Evolutionary conservation across 2,329 filamentous ascomycete genomes (phyloP), one percentile per base, ranked within the genome.

Genomic region (Xylaria sp.): DNA sequence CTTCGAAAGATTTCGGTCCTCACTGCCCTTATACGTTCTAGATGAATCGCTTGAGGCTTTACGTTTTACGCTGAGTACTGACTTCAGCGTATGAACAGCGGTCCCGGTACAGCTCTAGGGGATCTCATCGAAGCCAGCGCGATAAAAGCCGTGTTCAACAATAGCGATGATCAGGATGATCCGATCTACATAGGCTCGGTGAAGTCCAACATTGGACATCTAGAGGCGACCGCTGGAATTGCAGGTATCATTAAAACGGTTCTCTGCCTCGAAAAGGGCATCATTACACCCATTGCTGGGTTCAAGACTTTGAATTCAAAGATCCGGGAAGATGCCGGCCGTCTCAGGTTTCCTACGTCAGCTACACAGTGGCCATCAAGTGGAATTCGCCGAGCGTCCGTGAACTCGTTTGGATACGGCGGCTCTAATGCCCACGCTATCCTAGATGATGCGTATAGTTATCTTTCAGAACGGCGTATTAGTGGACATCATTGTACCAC

Each of bases 331-430:
- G 18, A 39, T 9, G n/a, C 2, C n/a, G 8, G 34, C 6, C 50
- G n/a, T 20, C 23, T 52, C 1, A 4, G 10, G 23, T 25, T 52
- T 13, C 25, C 20, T n/a, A 52, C 12, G 15, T 32, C 50, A 25
- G 7, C 50, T 52, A 28, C 9, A 28, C 18, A 20, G 6, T 39
- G 54, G 32, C 34, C 34, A 1, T 4, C 6, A 37, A 20, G 13
- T 44, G 52, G 32, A 2, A 10, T 39, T 6, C 52, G 32, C 5
- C 61, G 74, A 25, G 73, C 71, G 0, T 74, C 72, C 13, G 71
- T 76, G 23, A 76, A 74, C 44, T 66, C 56, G 23, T 77, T 77
- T 25, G 75, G 75, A 0, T 75, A 74, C 12, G 74, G 75, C 8
- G 75, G 75, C 18, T 39, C 74, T 2, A 76, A 77, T 55, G 70